These are phyloP conservation scores for Hymenoscyphus occultus DNA, from an alignment of 2,329 filamentous ascomycete genomes.

Conservation along the genomic window DNA sequence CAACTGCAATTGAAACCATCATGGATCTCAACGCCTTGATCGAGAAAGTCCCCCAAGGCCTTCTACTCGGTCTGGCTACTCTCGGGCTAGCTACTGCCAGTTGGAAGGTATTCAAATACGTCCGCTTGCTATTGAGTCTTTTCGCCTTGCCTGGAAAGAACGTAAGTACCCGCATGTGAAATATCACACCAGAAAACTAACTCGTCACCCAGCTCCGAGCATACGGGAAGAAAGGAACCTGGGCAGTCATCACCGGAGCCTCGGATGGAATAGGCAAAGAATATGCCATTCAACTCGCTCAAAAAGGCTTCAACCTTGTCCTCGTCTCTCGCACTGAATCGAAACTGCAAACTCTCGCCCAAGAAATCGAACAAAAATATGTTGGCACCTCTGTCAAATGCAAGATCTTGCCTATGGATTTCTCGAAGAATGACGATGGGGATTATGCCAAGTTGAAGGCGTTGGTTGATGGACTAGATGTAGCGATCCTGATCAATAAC, in stretches of 20 bases:
- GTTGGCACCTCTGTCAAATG: constrained; percentile 60
- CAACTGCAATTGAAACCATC: constrained; percentile 6
- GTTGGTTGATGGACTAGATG: constrained; percentile 69
- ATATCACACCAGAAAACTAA: constrained; percentile 9
- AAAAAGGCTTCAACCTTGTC: constrained; percentile 90
- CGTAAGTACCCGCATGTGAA: constrained; percentile 42
- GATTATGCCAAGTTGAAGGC: constrained; percentile 75
- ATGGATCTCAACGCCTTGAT: constrained; percentile 25
- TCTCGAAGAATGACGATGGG: constrained; percentile 69
- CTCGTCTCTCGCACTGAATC: constrained; percentile 94
- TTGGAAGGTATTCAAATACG: constrained; percentile 54
- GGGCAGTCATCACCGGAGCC: constrained; percentile 91
- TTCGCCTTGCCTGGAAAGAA: constrained; percentile 66
- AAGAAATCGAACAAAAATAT: constrained; percentile 71
- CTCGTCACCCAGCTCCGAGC: constrained; percentile 65
- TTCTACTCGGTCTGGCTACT: constrained; percentile 38
- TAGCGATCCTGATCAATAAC: constrained; percentile 92
- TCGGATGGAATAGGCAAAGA: constrained; percentile 97
- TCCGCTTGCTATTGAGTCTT: constrained; percentile 61
- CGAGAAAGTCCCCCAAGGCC: constrained; percentile 22
- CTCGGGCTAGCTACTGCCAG: constrained; percentile 59
- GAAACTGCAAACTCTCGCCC: constrained; percentile 76
- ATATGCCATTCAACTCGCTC: constrained; percentile 84
- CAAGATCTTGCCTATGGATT: constrained; percentile 89
- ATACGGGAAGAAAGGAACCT: constrained; percentile 88